Evolutionary conservation across 176 grass and related monocot species (phyloP).

Genomic region (Phyllostachys edulis): DNA sequence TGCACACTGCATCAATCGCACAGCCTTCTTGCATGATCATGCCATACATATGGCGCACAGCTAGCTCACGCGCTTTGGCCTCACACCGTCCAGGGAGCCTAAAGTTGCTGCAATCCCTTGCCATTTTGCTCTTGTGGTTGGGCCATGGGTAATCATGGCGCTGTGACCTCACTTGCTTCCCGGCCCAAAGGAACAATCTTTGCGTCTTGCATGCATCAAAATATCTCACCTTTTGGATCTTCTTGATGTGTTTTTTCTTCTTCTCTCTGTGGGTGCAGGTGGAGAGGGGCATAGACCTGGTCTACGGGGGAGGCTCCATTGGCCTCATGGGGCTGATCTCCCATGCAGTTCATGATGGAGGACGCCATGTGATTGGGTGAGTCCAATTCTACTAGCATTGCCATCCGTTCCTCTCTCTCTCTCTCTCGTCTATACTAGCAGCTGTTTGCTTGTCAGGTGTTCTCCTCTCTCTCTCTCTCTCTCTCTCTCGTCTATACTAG

Average conservation of each 20-base stretch:
- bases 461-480: conserved; percentile 20
- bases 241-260: neutral
- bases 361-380: conserved; percentile 95
- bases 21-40: conserved; percentile 57
- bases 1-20: conserved; percentile 32
- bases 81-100: conserved; percentile 7
- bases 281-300: conserved; percentile 92
- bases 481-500: neutral
- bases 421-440: neutral
- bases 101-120: conserved; percentile 8
- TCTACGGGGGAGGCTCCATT: conserved; percentile 97
- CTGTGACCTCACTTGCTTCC: conserved; percentile 41
- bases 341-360: conserved; percentile 96
- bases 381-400: conserved; percentile 22
- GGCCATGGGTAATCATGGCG: neutral
- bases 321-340: conserved; percentile 95
- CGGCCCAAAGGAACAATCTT: conserved; percentile 24
- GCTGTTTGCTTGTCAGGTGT: conserved; percentile 36
- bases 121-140: conserved; percentile 3
- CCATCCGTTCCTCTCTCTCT: neutral
- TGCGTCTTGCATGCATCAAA: conserved; percentile 10
- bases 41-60: neutral
- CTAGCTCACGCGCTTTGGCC: neutral
- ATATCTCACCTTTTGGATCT: neutral
- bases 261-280: conserved; percentile 50